Conservation (phyloP, 805 yeast genomes). For the Metschnikowia henanensis region DNA sequence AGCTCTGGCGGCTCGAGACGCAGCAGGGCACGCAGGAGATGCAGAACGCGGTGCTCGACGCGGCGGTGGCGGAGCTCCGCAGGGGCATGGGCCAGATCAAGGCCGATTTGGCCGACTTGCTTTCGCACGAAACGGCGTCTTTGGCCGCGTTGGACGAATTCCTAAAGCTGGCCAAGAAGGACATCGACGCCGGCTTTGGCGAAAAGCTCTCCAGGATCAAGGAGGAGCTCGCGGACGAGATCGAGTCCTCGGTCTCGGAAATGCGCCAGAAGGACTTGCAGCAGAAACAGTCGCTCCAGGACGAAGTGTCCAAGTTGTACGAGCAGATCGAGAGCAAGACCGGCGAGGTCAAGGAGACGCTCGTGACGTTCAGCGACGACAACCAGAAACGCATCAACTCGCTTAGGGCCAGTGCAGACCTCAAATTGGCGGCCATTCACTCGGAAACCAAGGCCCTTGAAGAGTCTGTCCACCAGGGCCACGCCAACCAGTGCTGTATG, state of each 20-base stretch:
- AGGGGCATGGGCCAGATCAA: slow-evolving; percentile 35
- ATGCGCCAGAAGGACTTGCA: slow-evolving; percentile 7
- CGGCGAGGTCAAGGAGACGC: slow-evolving; percentile 23
- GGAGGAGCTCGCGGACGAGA: slow-evolving; percentile 28
- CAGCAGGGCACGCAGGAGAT: slow-evolving; percentile 39
- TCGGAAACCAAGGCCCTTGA: slow-evolving; percentile 9
- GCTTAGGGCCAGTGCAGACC: slow-evolving; percentile 12
- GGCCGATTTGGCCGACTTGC: slow-evolving; percentile 33
- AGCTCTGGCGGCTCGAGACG: slow-evolving; percentile 32
- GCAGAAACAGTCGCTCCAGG: slow-evolving; percentile 3
- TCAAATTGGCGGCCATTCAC: slow-evolving; percentile 11
- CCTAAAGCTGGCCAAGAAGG: slow-evolving; percentile 20
- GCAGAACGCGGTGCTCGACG: slow-evolving; percentile 33
- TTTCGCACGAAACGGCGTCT: slow-evolving; percentile 22
- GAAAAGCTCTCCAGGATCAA: slow-evolving; percentile 25
- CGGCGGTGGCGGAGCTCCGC: slow-evolving; percentile 36
- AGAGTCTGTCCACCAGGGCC: not conserved
- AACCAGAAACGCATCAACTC: slow-evolving; percentile 21
- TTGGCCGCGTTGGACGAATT: slow-evolving; percentile 22
- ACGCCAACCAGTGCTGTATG: not conserved
- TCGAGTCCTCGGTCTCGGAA: slow-evolving; percentile 35
- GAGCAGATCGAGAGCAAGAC: slow-evolving; percentile 11
- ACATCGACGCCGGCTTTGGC: slow-evolving; percentile 22
- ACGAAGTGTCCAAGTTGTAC: slow-evolving; percentile 8
- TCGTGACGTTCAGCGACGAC: slow-evolving; percentile 26